These are phyloP conservation scores for Pichia insulana DNA, from an alignment of 805 yeast species.

Conservation along the genomic window DNA sequence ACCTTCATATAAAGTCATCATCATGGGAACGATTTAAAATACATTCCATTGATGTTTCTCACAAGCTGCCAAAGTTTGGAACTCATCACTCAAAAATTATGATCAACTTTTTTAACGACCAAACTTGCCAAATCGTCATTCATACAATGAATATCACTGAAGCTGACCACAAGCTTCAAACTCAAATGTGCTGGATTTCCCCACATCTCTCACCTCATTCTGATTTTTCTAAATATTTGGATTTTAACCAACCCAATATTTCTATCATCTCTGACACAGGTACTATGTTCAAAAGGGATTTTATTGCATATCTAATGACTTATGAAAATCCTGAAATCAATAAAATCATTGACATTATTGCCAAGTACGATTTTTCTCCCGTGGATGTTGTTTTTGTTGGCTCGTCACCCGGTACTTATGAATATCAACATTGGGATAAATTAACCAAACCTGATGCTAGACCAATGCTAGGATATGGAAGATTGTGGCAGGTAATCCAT, in stretches of 20 bases:
- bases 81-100: constrained; percentile 65
- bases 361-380: constrained; percentile 34
- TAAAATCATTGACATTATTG: constrained; percentile 24
- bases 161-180: constrained; percentile 46
- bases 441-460: constrained; percentile 2
- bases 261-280: constrained; percentile 13
- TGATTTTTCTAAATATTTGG: background rate
- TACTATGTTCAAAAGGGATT: constrained; percentile 34
- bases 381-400: constrained; percentile 47
- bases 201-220: constrained; percentile 29
- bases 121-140: constrained; percentile 41
- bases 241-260: constrained; percentile 5
- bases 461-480: constrained; percentile 38
- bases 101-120: constrained; percentile 43
- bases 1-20: constrained; percentile 29
- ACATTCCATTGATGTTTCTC: constrained; percentile 23
- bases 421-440: constrained; percentile 12
- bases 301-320: constrained; percentile 35
- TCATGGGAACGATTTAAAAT: constrained; percentile 15
- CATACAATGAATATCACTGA: constrained; percentile 53
- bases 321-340: constrained; percentile 30
- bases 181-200: constrained; percentile 61
- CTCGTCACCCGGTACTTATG: constrained; percentile 42
- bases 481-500: constrained; percentile 33
- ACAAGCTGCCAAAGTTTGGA: constrained; percentile 26